Percentiles rank a stretch among this genome's conserved stretches.
These are phyloP conservation scores for Dioscorea dumetorum DNA, from an alignment of 106 monocot genomes.

Conservation along the genomic window DNA sequence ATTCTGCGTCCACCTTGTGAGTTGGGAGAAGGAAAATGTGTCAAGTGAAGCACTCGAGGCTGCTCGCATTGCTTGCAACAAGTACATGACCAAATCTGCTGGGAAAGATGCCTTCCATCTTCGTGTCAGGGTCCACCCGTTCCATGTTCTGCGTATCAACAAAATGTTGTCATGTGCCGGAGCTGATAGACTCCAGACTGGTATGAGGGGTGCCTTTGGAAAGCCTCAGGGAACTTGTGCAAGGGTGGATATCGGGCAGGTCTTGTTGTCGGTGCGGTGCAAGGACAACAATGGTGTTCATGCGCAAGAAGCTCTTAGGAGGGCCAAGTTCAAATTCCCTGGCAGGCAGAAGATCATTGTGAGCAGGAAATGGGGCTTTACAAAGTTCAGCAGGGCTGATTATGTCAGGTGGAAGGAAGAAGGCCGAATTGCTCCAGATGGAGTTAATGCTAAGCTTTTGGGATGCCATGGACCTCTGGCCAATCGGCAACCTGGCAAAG, in stretches of 20 bases:
- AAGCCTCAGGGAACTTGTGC: constrained; percentile 54
- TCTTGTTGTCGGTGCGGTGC: constrained; percentile 47
- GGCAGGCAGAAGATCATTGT: constrained; percentile 47
- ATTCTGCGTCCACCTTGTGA: constrained; percentile 35
- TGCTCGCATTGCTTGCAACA: constrained; percentile 33
- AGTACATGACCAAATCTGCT: constrained; percentile 33
- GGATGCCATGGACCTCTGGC: not conserved
- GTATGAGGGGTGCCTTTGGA: constrained; percentile 63
- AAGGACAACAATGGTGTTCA: constrained; percentile 42
- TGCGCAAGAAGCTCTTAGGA: constrained; percentile 45
- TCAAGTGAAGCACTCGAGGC: constrained; percentile 40
- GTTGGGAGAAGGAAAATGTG: constrained; percentile 45
- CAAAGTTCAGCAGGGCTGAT: constrained; percentile 18
- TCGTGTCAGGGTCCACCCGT: constrained; percentile 50
- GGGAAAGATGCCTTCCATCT: constrained; percentile 47
- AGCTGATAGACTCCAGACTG: constrained; percentile 61
- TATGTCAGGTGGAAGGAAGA: constrained; percentile 22
- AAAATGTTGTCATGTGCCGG: constrained; percentile 66
- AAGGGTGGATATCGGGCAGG: constrained; percentile 47
- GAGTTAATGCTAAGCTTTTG: constrained; percentile 23
- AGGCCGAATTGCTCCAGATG: constrained; percentile 18
- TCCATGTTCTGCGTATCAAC: constrained; percentile 54
- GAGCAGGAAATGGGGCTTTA: constrained; percentile 36
- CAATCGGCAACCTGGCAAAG: not conserved
- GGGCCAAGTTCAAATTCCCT: constrained; percentile 61